Evolutionary conservation across 164 flowering plant species (phyloP).

Genomic region (Vitis labrusca): DNA sequence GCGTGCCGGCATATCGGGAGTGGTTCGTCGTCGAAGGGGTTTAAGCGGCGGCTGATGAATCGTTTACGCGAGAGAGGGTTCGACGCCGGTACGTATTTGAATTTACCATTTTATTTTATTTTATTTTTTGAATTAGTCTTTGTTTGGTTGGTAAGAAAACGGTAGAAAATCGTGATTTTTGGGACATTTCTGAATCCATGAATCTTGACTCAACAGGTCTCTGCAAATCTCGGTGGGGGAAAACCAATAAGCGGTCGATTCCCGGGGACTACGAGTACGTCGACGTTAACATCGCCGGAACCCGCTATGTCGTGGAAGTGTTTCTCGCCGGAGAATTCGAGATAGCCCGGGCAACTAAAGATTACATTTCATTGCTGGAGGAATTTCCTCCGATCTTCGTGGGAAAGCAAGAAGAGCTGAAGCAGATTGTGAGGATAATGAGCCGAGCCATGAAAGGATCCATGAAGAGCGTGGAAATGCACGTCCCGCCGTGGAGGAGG

Average conservation of each 20-base stretch:
- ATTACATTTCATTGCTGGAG: conserved; percentile 41
- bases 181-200: too few relatives aligned
- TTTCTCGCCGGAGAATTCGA: conserved; percentile 51
- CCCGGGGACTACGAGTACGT: conserved; percentile 73
- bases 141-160: not conserved
- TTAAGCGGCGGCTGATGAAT: conserved; percentile 54
- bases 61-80: conserved; percentile 52
- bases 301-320: conserved; percentile 61
- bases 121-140: not conserved
- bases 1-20: conserved; percentile 21
- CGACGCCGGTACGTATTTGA: conserved; percentile 54
- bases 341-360: conserved; percentile 63
- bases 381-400: conserved; percentile 54
- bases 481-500: conserved; percentile 84
- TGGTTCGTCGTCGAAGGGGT: conserved; percentile 19
- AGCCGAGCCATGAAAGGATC: conserved; percentile 56
- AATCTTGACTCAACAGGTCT: conserved; percentile 39
- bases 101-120: too few relatives aligned
- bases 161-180: not conserved
- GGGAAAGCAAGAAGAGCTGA: conserved; percentile 45
- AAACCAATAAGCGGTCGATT: conserved; percentile 22
- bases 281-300: conserved; percentile 42
- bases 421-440: conserved; percentile 60
- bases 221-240: conserved; percentile 81
- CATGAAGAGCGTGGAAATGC: conserved; percentile 50